Base-by-base conservation (phyloP, 306 rosid species). In the Rubus idaeus region DNA sequence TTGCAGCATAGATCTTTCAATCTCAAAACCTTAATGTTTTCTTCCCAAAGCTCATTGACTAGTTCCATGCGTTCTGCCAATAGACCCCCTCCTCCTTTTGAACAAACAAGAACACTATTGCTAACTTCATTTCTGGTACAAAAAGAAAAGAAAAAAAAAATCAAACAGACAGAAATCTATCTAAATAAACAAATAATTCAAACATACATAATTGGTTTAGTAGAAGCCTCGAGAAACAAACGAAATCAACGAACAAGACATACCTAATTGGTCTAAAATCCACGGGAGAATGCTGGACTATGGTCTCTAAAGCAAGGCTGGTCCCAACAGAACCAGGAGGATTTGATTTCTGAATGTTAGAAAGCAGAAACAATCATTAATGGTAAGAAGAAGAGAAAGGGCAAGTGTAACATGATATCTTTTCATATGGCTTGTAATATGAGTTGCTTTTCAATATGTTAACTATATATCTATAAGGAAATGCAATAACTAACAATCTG, bases 1-100 rank as follows among this genome's bases (percentile, higher is more conserved):
- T 50, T 58, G 71, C 58, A 37, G 69, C 80, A 0, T 58, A 73
- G 69, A 70, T 65, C n/a, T 69, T 58, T 76, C 50, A 14, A 63
- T 76, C 40, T 82, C 72, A 58, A 10, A 84, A 94, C 98, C 97
- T 90, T 94, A 71, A 92, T 85, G 75, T 90, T 92, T 80, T 88
- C 90, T 78, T 85, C 92, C 98, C 98, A 94, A 17, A 94, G 86
- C 81, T 92, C 96, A 37, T 90, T 88, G 77, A 90, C 96, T 55
- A 94, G 91, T 82, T 88, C 91, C 97, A 94, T 94, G 75, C 97
- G 95, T 78, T 90, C 95, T 53, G 37, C 80, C 86, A 94, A 82
- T 40, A 94, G 86, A 76, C 98, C 98, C 45, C 97, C 98, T 53
- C 98, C 97, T 67, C 98, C 98, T 89, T 90, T 89, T 65, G 97